Conservation (phyloP, 2,329 filamentous ascomycete species). For the Myriosclerotinia curreyana region DNA sequence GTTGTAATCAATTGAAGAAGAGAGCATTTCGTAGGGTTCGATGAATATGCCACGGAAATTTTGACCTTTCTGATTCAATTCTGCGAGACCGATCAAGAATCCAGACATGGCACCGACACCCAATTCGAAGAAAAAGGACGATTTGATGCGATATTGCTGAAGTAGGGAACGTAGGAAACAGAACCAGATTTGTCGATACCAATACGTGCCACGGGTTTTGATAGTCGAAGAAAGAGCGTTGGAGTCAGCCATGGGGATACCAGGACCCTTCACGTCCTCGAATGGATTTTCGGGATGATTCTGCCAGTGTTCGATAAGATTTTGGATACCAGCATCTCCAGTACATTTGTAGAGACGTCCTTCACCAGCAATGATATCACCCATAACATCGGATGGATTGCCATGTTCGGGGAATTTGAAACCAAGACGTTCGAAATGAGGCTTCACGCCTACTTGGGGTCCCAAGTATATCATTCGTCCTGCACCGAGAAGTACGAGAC, state of each 20-base stretch:
- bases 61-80: conserved; percentile 49
- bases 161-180: conserved; percentile 52
- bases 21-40: conserved; percentile 50
- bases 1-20: conserved; percentile 49
- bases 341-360: conserved; percentile 49
- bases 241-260: conserved; percentile 41
- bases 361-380: conserved; percentile 60
- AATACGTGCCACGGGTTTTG: conserved; percentile 49
- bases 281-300: conserved; percentile 1
- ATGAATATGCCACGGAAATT: conserved; percentile 54
- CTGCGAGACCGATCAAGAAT: conserved; percentile 52
- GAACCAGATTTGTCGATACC: conserved; percentile 50
- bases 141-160: conserved; percentile 54
- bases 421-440: conserved; percentile 52
- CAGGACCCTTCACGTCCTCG: conserved; percentile 3
- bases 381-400: conserved; percentile 57
- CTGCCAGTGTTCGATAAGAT: conserved; percentile 50
- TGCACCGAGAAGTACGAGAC: conserved; percentile 59
- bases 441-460: conserved; percentile 43
- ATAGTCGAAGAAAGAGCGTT: conserved; percentile 46
- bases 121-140: conserved; percentile 54
- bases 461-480: conserved; percentile 57
- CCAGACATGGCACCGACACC: conserved; percentile 52
- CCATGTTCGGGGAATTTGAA: conserved; percentile 49
- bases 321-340: conserved; percentile 48